Evolutionary conservation across 129 eudicot genomes (phyloP), one percentile per base, ranked within the genome.

Genomic region (Tagetes erecta): DNA sequence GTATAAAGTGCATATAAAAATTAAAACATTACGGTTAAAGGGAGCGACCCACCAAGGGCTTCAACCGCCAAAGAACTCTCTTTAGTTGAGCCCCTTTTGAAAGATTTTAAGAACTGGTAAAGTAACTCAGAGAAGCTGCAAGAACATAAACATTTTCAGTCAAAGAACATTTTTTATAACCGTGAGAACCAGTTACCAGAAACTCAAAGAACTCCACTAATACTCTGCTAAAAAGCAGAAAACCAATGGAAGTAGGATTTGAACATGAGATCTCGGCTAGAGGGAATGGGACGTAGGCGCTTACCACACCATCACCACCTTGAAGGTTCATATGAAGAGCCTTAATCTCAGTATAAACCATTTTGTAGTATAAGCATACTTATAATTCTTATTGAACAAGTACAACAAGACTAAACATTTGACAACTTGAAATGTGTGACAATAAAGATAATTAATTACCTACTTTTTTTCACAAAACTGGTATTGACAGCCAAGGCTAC

Each of bases 91-190:
- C 82, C 82, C 82, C 82, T 85, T 72, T 76, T 79, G 8, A 79
- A 82, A 53, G 82, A 82, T 71, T 75, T 70, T 70, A 85, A 63
- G 75, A 68, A 82, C 53, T 80, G 86, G 74, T 85, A 79, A 75
- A 85, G 80, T 72, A 85, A 51, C 52, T 82, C 82, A 1, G 89
- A 65, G 67, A 85, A 85, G 80, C 89, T 85, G 84, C 64, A 85
- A 82, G 6, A 68, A 53, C 33, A 45, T 7, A 8, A 67, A 7
- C 36, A 12, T 12, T 36, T 34, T 50, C 52, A 8, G 37, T 73
- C 14, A 37, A 60, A 11, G 6, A 71, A 66, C 65, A 3, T 13
- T 4, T 51, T 49, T 49, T 49, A 13, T 49, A 49, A 49, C 3
- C 4, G 20, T 49, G 53, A 49, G 53, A 49, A 49, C 14, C 0